A percentile compares a stretch with the other conserved stretches of the same genome.
Conservation (phyloP, 192 early-diverging fungal species). For the Gamsiella multidivaricata region DNA sequence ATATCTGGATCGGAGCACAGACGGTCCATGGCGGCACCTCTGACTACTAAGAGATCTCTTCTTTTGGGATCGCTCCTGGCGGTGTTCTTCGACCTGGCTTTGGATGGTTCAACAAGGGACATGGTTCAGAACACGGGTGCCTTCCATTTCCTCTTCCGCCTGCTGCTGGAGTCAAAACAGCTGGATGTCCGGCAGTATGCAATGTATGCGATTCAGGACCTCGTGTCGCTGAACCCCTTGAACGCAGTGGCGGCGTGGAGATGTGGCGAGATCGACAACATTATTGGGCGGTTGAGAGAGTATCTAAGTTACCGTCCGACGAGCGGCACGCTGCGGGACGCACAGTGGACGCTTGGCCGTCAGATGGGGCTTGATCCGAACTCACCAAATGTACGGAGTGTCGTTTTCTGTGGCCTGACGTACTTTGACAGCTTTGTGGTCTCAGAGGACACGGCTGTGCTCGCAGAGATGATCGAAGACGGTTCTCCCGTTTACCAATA, state of each 20-base stretch:
- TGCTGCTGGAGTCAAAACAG: slow-evolving; percentile 43
- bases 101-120: slow-evolving; percentile 46
- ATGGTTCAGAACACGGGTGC: slow-evolving; percentile 52
- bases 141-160: slow-evolving; percentile 45
- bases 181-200: slow-evolving; percentile 55
- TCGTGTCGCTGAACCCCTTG: slow-evolving; percentile 44
- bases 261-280: slow-evolving; percentile 39
- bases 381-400: slow-evolving; percentile 13
- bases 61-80: slow-evolving; percentile 33
- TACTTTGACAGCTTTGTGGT: slow-evolving; percentile 49
- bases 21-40: neutral
- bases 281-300: slow-evolving; percentile 29
- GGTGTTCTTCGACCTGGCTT: slow-evolving; percentile 39
- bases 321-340: slow-evolving; percentile 7
- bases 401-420: slow-evolving; percentile 13
- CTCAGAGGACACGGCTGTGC: slow-evolving; percentile 43
- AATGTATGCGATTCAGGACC: slow-evolving; percentile 52
- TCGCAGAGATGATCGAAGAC: slow-evolving; percentile 40
- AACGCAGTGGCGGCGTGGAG: slow-evolving; percentile 56
- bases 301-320: slow-evolving; percentile 9
- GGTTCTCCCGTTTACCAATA: slow-evolving; percentile 53
- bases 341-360: slow-evolving; percentile 33
- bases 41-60: slow-evolving; percentile 23
- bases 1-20: neutral
- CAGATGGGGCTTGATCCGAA: slow-evolving; percentile 20